These are phyloP conservation scores for Ilyonectria robusta DNA, from an alignment of 2,329 filamentous ascomycete species.

Conservation along the genomic window DNA sequence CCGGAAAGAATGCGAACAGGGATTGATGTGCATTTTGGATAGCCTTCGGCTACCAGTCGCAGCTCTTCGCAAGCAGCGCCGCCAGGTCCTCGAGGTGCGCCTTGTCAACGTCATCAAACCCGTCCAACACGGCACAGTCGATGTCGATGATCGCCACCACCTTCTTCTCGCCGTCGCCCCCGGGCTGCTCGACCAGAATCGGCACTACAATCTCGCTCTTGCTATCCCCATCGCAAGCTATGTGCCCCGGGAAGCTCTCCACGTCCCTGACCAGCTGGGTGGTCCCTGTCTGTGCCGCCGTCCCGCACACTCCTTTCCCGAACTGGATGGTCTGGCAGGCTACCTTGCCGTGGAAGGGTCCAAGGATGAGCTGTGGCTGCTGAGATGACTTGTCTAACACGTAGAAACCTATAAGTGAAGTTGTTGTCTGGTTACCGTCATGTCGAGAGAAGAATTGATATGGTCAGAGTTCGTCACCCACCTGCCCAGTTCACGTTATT, in stretches of 20 bases:
- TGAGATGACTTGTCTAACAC: conserved; percentile 68
- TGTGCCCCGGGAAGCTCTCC: conserved; percentile 82
- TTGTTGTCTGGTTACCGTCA: conserved; percentile 24
- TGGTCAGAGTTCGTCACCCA: conserved; percentile 48
- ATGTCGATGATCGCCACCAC: conserved; percentile 84
- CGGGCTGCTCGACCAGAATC: conserved; percentile 60
- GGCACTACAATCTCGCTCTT: conserved; percentile 88
- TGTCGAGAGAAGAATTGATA: not conserved
- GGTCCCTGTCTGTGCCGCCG: conserved; percentile 70
- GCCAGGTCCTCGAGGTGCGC: conserved; percentile 77
- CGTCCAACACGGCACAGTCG: conserved; percentile 77
- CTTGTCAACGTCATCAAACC: conserved; percentile 79
- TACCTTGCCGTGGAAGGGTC: conserved; percentile 84
- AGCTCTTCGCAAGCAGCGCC: conserved; percentile 68
- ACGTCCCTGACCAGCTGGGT: conserved; percentile 82
- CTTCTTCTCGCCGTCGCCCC: conserved; percentile 53
- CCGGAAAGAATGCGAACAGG: conserved; percentile 1
- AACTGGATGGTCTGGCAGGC: conserved; percentile 85
- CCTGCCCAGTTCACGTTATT: conserved; percentile 83
- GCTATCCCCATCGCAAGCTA: conserved; percentile 83
- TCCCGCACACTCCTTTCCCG: conserved; percentile 81
- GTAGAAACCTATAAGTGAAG: conserved; percentile 75
- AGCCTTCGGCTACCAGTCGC: conserved; percentile 70
- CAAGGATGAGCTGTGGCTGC: conserved; percentile 75
- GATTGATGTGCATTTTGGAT: conserved; percentile 9